Conservation (phyloP, 768 basidiomycete species). For the Boletus sp. region DNA sequence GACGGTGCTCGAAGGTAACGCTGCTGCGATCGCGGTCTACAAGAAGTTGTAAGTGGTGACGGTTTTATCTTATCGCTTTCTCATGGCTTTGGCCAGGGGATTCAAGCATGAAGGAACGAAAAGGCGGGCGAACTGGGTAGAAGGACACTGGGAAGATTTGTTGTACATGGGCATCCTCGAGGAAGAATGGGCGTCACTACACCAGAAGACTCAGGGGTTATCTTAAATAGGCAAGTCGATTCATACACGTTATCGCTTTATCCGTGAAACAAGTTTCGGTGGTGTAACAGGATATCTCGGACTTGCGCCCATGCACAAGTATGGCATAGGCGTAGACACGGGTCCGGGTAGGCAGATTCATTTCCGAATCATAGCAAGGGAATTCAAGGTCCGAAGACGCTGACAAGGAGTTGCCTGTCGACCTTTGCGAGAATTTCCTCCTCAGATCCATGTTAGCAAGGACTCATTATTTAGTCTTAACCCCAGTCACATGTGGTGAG, state of each 20-base stretch:
- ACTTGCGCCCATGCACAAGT: too few relatives aligned
- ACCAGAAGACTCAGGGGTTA: constrained; percentile 2
- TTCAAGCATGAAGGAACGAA: constrained; percentile 35
- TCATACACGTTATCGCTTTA: neutral
- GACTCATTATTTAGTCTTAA: too few relatives aligned
- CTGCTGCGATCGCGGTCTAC: constrained; percentile 24
- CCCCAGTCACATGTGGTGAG: too few relatives aligned
- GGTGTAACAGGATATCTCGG: too few relatives aligned
- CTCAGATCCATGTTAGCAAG: too few relatives aligned
- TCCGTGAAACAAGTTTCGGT: too few relatives aligned
- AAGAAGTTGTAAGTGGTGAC: constrained; percentile 28
- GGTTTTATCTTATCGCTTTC: neutral
- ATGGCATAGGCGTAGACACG: too few relatives aligned
- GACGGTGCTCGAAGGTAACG: constrained; percentile 18
- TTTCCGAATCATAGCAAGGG: too few relatives aligned
- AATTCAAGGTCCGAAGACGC: too few relatives aligned
- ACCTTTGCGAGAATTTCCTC: too few relatives aligned
- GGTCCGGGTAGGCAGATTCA: too few relatives aligned
- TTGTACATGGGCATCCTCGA: constrained; percentile 34
- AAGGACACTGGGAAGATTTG: constrained; percentile 35
- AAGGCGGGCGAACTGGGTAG: constrained; percentile 30
- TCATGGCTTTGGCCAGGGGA: constrained; percentile 20
- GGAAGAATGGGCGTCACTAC: constrained; percentile 29
- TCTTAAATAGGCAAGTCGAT: neutral
- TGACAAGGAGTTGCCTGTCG: too few relatives aligned